Evolutionary conservation across 768 basidiomycete species (phyloP).

Genomic region (Russula griseocarnosa): DNA sequence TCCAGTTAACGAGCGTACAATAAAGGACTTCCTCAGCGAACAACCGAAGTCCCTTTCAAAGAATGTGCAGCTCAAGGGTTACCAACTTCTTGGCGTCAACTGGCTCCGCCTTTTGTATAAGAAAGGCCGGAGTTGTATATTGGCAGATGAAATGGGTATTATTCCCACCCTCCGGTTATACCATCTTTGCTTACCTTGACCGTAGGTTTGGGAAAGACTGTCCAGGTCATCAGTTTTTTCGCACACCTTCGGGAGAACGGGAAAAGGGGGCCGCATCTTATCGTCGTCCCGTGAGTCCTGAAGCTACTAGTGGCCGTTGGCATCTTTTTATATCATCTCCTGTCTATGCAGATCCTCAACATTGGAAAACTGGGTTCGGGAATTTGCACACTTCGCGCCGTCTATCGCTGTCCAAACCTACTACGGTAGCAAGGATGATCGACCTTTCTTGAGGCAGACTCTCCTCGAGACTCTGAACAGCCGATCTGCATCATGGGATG

Average conservation of each 20-base stretch:
- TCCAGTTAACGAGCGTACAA: constrained; percentile 39
- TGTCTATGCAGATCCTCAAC: constrained; percentile 71
- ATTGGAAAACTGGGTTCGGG: constrained; percentile 97
- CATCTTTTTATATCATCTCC: not conserved
- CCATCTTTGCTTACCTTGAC: constrained; percentile 15
- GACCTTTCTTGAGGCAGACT: constrained; percentile 65
- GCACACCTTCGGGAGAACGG: constrained; percentile 81
- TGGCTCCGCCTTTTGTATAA: constrained; percentile 89
- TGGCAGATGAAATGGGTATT: constrained; percentile 99
- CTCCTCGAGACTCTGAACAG: constrained; percentile 56
- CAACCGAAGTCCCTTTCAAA: constrained; percentile 70
- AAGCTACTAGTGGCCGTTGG: not conserved
- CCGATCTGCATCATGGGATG: constrained; percentile 72
- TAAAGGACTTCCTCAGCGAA: constrained; percentile 62
- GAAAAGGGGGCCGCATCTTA: constrained; percentile 78
- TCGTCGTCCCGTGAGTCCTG: constrained; percentile 85
- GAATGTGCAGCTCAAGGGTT: constrained; percentile 83
- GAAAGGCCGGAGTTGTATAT: constrained; percentile 82
- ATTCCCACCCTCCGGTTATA: constrained; percentile 27
- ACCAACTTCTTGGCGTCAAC: constrained; percentile 95
- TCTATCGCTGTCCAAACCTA: constrained; percentile 83
- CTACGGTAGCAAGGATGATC: constrained; percentile 89
- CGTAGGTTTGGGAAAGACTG: constrained; percentile 93
- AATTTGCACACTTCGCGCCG: constrained; percentile 89
- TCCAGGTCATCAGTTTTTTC: constrained; percentile 97